Conservation (phyloP, 768 basidiomycete genomes). For the Lactarius quietus region DNA sequence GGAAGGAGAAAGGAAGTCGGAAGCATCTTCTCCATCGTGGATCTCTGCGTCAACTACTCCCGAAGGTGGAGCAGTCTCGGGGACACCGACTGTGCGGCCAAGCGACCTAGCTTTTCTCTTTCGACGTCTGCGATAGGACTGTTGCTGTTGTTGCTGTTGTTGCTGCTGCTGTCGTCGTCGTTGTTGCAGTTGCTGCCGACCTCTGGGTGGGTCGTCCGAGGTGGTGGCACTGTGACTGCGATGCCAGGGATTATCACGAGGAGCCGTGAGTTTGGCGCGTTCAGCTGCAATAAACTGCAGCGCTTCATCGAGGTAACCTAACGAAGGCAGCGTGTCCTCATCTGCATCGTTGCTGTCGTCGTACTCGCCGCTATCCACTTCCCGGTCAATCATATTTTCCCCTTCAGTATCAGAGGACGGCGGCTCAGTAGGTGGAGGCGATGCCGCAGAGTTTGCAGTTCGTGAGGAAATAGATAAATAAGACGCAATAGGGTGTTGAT, state of each 20-base stretch:
- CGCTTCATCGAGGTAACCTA: constrained; percentile 70
- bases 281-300: constrained; percentile 75
- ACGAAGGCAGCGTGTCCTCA: constrained; percentile 49
- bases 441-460: constrained; percentile 20
- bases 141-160: constrained; percentile 1
- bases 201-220: constrained; percentile 20
- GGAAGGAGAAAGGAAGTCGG: constrained; percentile 30
- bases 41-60: constrained; percentile 19
- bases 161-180: background rate
- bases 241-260: constrained; percentile 28
- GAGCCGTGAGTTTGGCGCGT: constrained; percentile 53
- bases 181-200: background rate
- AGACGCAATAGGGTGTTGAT: constrained; percentile 51
- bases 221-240: constrained; percentile 23
- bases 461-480: constrained; percentile 45
- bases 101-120: constrained; percentile 30
- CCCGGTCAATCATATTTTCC: constrained; percentile 28
- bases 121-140: constrained; percentile 36
- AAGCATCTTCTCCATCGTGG: constrained; percentile 28
- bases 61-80: constrained; percentile 8
- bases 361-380: constrained; percentile 23
- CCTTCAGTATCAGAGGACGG: constrained; percentile 28
- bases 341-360: constrained; percentile 28
- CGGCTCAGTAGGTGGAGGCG: constrained; percentile 26
- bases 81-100: constrained; percentile 15